Percentiles rank a stretch among this genome's conserved stretches.
Conservation (phyloP, 1,284 basidiomycete species). For the Schizophyllum commune region DNA sequence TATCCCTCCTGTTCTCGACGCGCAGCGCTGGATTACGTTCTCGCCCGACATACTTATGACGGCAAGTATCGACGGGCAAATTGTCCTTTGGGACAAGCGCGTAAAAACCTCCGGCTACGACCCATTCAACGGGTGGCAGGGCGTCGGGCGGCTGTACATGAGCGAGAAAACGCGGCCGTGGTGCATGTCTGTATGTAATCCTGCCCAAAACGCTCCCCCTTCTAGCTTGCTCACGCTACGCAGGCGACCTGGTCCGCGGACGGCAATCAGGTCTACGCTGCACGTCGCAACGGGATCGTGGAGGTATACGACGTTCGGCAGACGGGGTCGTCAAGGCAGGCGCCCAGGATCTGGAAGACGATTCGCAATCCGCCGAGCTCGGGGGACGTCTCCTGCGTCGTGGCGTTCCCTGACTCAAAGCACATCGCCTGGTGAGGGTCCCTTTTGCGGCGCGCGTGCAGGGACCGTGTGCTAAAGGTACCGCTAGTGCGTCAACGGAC, state of each 20-base stretch:
- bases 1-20: slow-evolving; percentile 62
- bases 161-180: slow-evolving; percentile 91
- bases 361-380: slow-evolving; percentile 84
- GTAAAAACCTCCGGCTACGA: slow-evolving; percentile 43
- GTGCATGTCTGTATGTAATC: slow-evolving; percentile 75
- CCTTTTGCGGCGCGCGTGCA: slow-evolving; percentile 7
- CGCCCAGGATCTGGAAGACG: slow-evolving; percentile 70
- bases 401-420: slow-evolving; percentile 82
- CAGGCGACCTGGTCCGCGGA: slow-evolving; percentile 94
- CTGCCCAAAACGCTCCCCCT: slow-evolving; percentile 1
- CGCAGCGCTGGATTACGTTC: slow-evolving; percentile 52
- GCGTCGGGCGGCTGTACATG: slow-evolving; percentile 81
- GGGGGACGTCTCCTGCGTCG: slow-evolving; percentile 87
- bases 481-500: slow-evolving; percentile 78
- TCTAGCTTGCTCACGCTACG: not conserved
- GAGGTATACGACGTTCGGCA: slow-evolving; percentile 93
- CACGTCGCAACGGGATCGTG: slow-evolving; percentile 84
- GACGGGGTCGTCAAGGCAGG: slow-evolving; percentile 49
- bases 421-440: slow-evolving; percentile 80
- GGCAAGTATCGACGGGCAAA: slow-evolving; percentile 87
- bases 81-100: slow-evolving; percentile 87
- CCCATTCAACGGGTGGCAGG: slow-evolving; percentile 20
- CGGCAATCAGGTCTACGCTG: slow-evolving; percentile 86
- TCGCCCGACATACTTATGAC: slow-evolving; percentile 86
- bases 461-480: slow-evolving; percentile 5